phyloP scores from a whole-genome alignment of 768 basidiomycete genomes.

The Naganishia randhawae region DNA sequence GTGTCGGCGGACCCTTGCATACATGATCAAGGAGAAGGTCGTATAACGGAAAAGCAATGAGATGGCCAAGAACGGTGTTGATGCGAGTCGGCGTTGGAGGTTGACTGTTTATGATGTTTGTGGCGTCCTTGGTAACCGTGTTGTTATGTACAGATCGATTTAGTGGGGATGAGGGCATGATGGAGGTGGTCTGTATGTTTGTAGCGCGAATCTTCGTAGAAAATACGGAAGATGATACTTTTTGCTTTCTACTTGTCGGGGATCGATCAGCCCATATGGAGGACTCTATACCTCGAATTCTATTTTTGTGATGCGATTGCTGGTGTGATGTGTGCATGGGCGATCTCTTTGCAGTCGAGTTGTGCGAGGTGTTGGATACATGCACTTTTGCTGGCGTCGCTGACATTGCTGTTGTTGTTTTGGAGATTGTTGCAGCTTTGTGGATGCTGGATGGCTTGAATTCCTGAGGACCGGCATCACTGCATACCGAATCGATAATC shows the following conservation, averaged over 20 bases:
- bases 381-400: neutral
- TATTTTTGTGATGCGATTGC: neutral
- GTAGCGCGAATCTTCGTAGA: neutral
- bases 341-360: neutral
- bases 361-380: neutral
- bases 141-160: too few species aligned
- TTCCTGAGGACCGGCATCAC: neutral
- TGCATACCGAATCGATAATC: neutral
- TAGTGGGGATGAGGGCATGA: neutral
- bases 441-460: neutral
- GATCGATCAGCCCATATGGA: slow-evolving; percentile 3
- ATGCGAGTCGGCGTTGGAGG: neutral
- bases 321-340: neutral
- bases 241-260: neutral
- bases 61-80: neutral
- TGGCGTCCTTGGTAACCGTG: neutral
- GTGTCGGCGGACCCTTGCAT: neutral
- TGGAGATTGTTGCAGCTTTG: neutral
- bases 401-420: too few species aligned
- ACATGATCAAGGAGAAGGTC: neutral
- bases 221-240: neutral
- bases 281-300: neutral
- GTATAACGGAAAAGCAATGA: slow-evolving; percentile 7
- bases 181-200: neutral
- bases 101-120: neutral